phyloP scores from a whole-genome alignment of 148 eudicot species.

The Tetragonia tetragonoides region DNA sequence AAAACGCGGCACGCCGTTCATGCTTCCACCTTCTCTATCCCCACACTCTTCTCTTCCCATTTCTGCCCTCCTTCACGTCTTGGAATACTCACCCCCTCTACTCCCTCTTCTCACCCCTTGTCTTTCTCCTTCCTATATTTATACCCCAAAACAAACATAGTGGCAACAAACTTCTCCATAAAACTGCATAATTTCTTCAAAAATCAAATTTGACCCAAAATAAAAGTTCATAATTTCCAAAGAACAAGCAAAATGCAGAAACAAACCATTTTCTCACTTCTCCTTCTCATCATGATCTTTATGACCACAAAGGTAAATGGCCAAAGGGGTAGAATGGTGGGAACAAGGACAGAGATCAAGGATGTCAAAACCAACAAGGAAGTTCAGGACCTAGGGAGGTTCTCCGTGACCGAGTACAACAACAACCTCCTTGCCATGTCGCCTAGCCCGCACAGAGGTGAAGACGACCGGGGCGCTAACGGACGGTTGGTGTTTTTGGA shows the following conservation, averaged over 20 bases:
- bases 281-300: neutral
- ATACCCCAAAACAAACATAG: neutral
- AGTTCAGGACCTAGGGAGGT: conserved; percentile 57
- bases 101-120: neutral
- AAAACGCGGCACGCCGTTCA: conserved; percentile 31
- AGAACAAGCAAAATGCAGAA: conserved; percentile 18
- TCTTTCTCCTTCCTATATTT: neutral
- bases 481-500: conserved; percentile 33
- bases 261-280: neutral
- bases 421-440: conserved; percentile 11
- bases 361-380: conserved; percentile 54
- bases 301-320: conserved; percentile 9
- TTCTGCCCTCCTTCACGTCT: too few species aligned
- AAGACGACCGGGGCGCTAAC: neutral
- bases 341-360: conserved; percentile 40
- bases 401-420: conserved; percentile 59
- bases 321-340: conserved; percentile 32
- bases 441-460: conserved; percentile 7
- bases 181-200: too few species aligned
- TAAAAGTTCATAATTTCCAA: too few species aligned
- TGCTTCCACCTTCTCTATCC: conserved; percentile 16
- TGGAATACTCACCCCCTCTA: too few species aligned
- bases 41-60: neutral
- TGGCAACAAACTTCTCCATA: too few species aligned
- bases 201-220: too few species aligned